phyloP scores from a whole-genome alignment of 2,329 filamentous ascomycete species.

The Aspergillus novoparasiticus region DNA sequence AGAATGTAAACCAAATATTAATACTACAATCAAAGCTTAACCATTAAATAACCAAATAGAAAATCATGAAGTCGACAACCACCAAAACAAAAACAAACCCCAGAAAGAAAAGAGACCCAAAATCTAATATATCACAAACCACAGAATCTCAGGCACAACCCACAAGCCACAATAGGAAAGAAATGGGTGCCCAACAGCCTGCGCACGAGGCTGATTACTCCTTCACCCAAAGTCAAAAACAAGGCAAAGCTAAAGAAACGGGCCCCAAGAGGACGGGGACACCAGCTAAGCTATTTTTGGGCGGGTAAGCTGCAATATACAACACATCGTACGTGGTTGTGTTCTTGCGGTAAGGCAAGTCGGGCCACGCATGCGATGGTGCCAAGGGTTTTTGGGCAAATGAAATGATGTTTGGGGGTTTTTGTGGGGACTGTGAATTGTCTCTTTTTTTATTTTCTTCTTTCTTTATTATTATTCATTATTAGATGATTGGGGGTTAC shows the following conservation, averaged over 20 bases:
- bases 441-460: not conserved
- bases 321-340: conserved; percentile 4
- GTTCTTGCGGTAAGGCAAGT: conserved; percentile 2
- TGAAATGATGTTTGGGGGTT: not conserved
- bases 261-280: not conserved
- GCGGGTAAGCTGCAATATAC: not conserved
- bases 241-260: not conserved
- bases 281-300: not conserved
- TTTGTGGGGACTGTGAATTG: not conserved
- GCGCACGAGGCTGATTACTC: not conserved
- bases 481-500: too few relatives aligned
- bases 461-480: too few relatives aligned
- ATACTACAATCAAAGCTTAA: not conserved
- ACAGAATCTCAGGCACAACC: not conserved
- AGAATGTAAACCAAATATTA: not conserved
- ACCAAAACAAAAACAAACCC: not conserved
- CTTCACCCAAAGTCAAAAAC: not conserved
- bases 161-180: not conserved
- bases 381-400: not conserved
- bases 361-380: not conserved
- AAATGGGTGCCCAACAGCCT: not conserved
- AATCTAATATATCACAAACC: not conserved
- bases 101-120: not conserved
- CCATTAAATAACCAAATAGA: not conserved
- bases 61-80: not conserved